phyloP scores from a whole-genome alignment of 306 rosid species.

The Boehmeria nivea region DNA sequence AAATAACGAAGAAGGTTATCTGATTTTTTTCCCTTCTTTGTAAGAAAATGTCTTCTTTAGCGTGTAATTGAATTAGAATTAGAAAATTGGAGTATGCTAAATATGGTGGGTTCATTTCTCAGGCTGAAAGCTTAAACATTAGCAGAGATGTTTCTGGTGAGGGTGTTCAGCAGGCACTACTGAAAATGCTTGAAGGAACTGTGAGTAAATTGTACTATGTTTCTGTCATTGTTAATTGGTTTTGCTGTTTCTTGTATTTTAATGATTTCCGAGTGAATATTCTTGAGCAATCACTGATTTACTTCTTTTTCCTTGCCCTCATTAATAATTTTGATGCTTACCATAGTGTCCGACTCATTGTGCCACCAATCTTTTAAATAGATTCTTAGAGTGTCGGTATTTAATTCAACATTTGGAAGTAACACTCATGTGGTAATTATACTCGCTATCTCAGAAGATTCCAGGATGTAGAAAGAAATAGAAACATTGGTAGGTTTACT shows the following conservation, averaged over 20 bases:
- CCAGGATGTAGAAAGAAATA: too few species aligned
- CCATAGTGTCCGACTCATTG: too few species aligned
- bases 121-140: conserved; percentile 91
- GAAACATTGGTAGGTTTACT: too few species aligned
- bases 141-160: conserved; percentile 99
- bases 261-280: conserved; percentile 1
- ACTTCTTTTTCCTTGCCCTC: too few species aligned
- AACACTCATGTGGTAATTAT: too few species aligned
- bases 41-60: neutral
- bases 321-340: too few species aligned
- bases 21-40: neutral
- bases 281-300: conserved; percentile 1
- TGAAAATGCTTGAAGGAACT: conserved; percentile 98
- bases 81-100: neutral
- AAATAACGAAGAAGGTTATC: conserved; percentile 95
- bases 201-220: conserved; percentile 46
- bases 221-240: conserved; percentile 10
- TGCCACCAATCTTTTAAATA: too few species aligned
- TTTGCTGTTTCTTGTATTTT: neutral
- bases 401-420: too few species aligned
- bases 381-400: too few species aligned
- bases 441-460: too few species aligned
- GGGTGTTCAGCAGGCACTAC: conserved; percentile 96
- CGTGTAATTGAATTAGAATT: neutral
- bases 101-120: conserved; percentile 24